Evolutionary conservation across 2,329 filamentous ascomycete genomes (phyloP).

Genomic region (Berkeleyomyces rouxiae): DNA sequence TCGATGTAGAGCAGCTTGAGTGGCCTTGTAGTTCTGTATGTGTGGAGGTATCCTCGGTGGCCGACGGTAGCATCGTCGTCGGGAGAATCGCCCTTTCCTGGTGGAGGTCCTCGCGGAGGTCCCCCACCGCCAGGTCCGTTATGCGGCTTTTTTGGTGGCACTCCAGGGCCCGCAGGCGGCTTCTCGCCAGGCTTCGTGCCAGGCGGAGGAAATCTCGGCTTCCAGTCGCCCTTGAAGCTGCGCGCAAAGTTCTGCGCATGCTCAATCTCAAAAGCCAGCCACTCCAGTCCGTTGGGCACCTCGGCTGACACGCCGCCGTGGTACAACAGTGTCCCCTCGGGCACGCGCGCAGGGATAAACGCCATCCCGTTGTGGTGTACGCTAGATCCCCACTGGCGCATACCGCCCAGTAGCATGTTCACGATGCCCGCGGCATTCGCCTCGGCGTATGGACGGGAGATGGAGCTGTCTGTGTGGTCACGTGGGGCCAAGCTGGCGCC

Average conservation of each 20-base stretch:
- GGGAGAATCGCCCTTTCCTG: constrained; percentile 11
- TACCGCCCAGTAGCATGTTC: constrained; percentile 54
- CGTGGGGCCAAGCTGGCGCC: neutral
- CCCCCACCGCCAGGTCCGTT: neutral
- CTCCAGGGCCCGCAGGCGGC: neutral
- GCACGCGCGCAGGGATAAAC: constrained; percentile 49
- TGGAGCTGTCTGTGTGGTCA: neutral
- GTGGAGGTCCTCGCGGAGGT: neutral
- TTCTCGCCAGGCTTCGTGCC: neutral
- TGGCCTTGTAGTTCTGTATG: constrained; percentile 40
- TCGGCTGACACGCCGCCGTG: constrained; percentile 38
- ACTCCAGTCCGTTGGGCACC: constrained; percentile 40
- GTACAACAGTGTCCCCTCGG: constrained; percentile 47
- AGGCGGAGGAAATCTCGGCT: constrained; percentile 6
- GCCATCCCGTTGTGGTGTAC: constrained; percentile 62
- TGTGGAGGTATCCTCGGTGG: constrained; percentile 46
- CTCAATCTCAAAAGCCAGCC: constrained; percentile 63
- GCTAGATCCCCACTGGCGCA: constrained; percentile 59
- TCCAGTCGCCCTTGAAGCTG: constrained; percentile 7
- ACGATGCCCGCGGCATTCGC: constrained; percentile 49
- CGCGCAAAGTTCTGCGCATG: constrained; percentile 51
- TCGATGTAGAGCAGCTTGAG: constrained; percentile 52
- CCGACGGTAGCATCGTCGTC: constrained; percentile 9
- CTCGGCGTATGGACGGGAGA: constrained; percentile 22
- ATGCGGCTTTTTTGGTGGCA: neutral